Percentiles rank a stretch among this genome's conserved stretches.
phyloP scores from a whole-genome alignment of 495 filamentous ascomycete genomes.

The Peziza echinospora region DNA sequence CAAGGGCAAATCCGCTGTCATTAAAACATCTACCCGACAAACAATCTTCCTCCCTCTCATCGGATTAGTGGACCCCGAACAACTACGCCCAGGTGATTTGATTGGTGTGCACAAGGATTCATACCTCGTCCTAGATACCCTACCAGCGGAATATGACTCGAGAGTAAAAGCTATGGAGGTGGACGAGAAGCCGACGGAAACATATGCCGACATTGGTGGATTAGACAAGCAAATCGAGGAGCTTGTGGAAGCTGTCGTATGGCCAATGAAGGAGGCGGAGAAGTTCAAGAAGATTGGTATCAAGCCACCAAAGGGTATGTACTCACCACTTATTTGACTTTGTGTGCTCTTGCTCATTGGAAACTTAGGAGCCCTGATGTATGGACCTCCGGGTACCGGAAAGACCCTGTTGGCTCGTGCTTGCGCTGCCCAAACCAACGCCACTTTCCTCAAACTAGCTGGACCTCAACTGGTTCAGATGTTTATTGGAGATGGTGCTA shows the following conservation, averaged over 20 bases:
- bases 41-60: slow-evolving; percentile 98
- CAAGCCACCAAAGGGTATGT: slow-evolving; percentile 93
- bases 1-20: slow-evolving; percentile 93
- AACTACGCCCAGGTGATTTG: slow-evolving; percentile 80
- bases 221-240: slow-evolving; percentile 99
- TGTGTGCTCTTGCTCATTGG: slow-evolving; percentile 13
- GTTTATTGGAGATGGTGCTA: slow-evolving; percentile 98
- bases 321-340: neutral
- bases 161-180: slow-evolving; percentile 99
- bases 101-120: slow-evolving; percentile 99
- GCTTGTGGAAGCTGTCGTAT: slow-evolving; percentile 96
- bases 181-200: slow-evolving; percentile 97
- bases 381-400: slow-evolving; percentile 86
- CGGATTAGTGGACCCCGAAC: slow-evolving; percentile 83
- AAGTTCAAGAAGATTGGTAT: slow-evolving; percentile 98
- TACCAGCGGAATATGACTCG: slow-evolving; percentile 98
- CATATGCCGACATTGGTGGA: slow-evolving; percentile 95
- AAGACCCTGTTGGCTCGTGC: slow-evolving; percentile 94
- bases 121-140: slow-evolving; percentile 92
- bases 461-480: slow-evolving; percentile 98
- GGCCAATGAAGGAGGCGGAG: slow-evolving; percentile 99
- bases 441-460: slow-evolving; percentile 96
- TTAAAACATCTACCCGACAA: slow-evolving; percentile 98
- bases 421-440: slow-evolving; percentile 93
- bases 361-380: slow-evolving; percentile 75